Evolutionary conservation across 2,329 filamentous ascomycete species (phyloP), one percentile per base, ranked within the genome.

Genomic region (Cadophora luteo-olivacea): DNA sequence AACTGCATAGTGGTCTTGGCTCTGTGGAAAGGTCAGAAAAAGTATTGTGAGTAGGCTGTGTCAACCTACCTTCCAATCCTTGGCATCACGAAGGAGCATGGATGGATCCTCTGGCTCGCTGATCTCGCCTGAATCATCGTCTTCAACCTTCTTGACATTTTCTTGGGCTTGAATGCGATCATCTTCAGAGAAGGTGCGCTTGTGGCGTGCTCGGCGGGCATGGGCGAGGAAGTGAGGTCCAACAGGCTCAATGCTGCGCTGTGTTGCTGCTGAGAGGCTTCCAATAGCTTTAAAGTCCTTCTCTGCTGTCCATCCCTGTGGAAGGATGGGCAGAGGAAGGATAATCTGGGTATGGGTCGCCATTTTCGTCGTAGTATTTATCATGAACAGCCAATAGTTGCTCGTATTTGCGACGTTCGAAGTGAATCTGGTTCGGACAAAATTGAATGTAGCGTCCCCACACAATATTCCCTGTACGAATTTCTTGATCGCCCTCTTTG

Each of bases 121-220:
- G 81, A 97, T 93, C 70, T 98, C 94, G 77, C 91, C 92, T 72
- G 91, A 90, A 68, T 97, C 93, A 65, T 93, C 92, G 72, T 96
- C 92, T 82, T 98, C 95, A 66, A 97, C 89, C 82, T 97, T 97
- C 89, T 97, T 97, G 79, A 94, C 94, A 75, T 91, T 94, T 82
- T 97, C 90, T 82, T 97, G 92, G 61, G 96, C 96, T 84, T 97
- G 93, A 79, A 99, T 97, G 74, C 94, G 92, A 81, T 99, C 96
- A 82, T 99, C 96, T 84, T 99, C 95, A 78, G 93, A 97, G 84
- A 99, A 99, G 63, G 96, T 99, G 78, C 96, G 94, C 85, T 97
- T 93, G 84, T 98, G 94, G 73, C 94, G 92, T 82, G 94, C 93
- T 82, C 96, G 92, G 79, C 96, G 94, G 77, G 96, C 96, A 82